A percentile compares a stretch with the other conserved stretches of the same genome.
These are phyloP conservation scores for Typha latifolia DNA, from an alignment of 176 grass and related monocot species.

Conservation along the genomic window DNA sequence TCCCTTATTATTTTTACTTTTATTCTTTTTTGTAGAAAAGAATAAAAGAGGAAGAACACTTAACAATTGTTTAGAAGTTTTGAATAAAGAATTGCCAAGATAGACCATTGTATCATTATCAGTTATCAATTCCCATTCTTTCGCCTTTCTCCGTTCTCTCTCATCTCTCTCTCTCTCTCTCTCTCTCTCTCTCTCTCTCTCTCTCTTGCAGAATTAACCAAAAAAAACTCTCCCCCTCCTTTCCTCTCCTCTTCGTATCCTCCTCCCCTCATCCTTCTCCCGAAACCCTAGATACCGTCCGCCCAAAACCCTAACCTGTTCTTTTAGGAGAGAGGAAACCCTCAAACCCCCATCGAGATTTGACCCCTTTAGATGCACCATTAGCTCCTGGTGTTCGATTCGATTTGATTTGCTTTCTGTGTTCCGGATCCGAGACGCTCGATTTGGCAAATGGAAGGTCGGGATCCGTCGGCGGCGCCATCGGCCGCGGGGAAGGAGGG, in stretches of 20 bases:
- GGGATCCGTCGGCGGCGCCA: not conserved
- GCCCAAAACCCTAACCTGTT: not conserved
- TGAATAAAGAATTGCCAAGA: no score
- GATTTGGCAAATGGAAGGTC: not conserved
- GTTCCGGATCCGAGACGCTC: not conserved
- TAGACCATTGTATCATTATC: no score
- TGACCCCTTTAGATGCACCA: no score
- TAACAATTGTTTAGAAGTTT: no score
- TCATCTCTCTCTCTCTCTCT: not conserved
- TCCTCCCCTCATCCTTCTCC: not conserved
- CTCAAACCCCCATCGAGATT: not conserved
- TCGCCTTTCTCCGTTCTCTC: not conserved
- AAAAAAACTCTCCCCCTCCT: not conserved
- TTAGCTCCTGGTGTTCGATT: no score
- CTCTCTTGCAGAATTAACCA: not conserved
- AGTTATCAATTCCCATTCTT: no score
- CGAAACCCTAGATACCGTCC: not conserved
- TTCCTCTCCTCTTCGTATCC: not conserved
- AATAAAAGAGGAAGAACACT: no score
- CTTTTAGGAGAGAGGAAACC: not conserved
- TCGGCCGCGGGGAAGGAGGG: slow-evolving; percentile 1
- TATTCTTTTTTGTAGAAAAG: no score
- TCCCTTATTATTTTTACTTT: no score
- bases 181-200: not conserved
- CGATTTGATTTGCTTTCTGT: not conserved